These are phyloP conservation scores for Arthrobotrys megalospora DNA, from an alignment of 2,329 filamentous ascomycete species.

Conservation along the genomic window DNA sequence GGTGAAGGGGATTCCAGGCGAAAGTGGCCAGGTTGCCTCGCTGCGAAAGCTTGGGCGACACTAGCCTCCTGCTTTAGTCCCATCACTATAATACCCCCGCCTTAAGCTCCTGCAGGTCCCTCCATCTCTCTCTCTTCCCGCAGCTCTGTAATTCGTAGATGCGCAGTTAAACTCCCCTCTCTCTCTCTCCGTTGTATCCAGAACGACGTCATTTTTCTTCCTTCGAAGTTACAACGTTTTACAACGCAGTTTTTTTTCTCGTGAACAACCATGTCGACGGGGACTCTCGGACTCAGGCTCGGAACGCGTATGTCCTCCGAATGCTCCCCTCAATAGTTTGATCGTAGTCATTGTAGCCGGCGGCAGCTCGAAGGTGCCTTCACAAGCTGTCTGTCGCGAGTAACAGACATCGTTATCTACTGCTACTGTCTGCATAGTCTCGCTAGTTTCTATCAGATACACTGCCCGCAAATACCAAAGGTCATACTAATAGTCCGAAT, in stretches of 20 bases:
- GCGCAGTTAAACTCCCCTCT: neutral
- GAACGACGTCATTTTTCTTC: slow-evolving; percentile 1
- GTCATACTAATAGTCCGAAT: no score
- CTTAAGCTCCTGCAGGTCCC: slow-evolving; percentile 13
- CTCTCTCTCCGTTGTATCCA: no score
- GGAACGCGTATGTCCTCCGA: slow-evolving; percentile 46
- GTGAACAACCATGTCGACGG: slow-evolving; percentile 39
- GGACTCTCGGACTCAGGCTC: slow-evolving; percentile 50
- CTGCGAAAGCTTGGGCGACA: slow-evolving; percentile 10
- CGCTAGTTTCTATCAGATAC: no score
- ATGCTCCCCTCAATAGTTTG: neutral
- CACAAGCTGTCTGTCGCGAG: no score
- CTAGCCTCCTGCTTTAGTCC: neutral
- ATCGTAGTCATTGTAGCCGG: neutral
- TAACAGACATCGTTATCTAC: no score
- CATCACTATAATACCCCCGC: neutral
- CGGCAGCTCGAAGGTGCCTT: no score
- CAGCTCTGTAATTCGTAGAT: slow-evolving; percentile 21
- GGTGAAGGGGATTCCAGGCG: slow-evolving; percentile 15
- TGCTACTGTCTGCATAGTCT: no score
- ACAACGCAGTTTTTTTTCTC: slow-evolving; percentile 16
- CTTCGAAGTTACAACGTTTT: slow-evolving; percentile 7
- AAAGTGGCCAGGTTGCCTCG: slow-evolving; percentile 30
- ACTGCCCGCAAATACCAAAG: no score
- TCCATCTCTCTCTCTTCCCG: neutral